Evolutionary conservation across 2,329 filamentous ascomycete genomes (phyloP), one percentile per base, ranked within the genome.

Genomic region (Kalaharituber pfeilii): DNA sequence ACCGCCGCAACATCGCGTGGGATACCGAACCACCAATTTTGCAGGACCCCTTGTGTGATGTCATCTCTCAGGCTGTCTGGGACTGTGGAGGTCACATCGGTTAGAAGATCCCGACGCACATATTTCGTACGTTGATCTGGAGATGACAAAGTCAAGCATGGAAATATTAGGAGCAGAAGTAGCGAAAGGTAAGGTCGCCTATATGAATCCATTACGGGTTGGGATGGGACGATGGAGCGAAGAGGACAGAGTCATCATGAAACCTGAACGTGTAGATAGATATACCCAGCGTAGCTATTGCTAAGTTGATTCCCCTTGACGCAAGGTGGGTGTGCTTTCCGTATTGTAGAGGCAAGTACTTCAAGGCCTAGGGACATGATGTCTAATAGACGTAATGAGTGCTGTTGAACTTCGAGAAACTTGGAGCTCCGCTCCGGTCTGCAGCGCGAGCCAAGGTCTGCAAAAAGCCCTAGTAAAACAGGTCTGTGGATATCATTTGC

Each of bases 1-100:
- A 85, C 82, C 5, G 71, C 69, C 39, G 70, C 70, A 30, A 78
- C 79, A 2, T 78, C 79, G 2, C 75, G 79, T 1, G 82, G 81
- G 33, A 86, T 75, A 60, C 75, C 73, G 53, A 80, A 75, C 66
- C 82, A 83, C 69, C 75, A 85, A 54, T 82, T 74, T 1, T 81
- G 78, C 1, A 86, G 50, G n/a, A 61, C 57, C 2, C 57, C 50
- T 29, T 60, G 58, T 26, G 36, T 50, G 8, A 24, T 11, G 42
- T 9, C 30, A 36, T 36, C 30, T 9, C 30, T 9, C 9, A 36
- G 9, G 30, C 30, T n/a, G 30, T 36, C 30, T 9, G 9, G 9
- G 9, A 36, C 9, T n/a, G 9, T n/a, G n/a, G 8, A 9, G 8
- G 8, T 9, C 24, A 47, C 8, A 47, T 47, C 42, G 9, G 11